phyloP scores from a whole-genome alignment of 2,329 filamentous ascomycete species.

The Xylariaceae sp. region DNA sequence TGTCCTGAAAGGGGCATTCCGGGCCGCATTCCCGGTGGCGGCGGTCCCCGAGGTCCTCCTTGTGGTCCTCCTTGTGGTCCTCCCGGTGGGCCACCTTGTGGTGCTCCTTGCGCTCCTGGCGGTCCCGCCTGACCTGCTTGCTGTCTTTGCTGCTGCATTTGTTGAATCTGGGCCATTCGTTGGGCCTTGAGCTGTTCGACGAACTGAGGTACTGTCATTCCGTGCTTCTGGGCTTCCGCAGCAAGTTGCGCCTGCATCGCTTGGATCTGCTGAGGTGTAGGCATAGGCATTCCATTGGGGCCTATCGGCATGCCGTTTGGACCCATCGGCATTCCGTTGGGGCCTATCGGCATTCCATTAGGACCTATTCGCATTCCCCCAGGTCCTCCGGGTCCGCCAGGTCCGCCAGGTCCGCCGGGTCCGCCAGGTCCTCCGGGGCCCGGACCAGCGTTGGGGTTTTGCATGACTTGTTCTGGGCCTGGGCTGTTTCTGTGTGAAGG shows the following conservation, averaged over 20 bases:
- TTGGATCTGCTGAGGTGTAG: constrained; percentile 78
- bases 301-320: constrained; percentile 4
- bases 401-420: constrained; percentile 21
- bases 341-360: background rate
- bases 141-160: constrained; percentile 43
- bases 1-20: constrained; percentile 38
- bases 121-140: constrained; percentile 36
- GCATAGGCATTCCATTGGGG: constrained; percentile 41
- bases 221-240: constrained; percentile 75
- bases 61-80: constrained; percentile 9
- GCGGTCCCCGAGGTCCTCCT: constrained; percentile 22
- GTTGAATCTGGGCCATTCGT: constrained; percentile 45
- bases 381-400: constrained; percentile 5
- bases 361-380: background rate
- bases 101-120: constrained; percentile 6
- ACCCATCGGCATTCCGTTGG: constrained; percentile 15
- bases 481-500: background rate
- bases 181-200: constrained; percentile 64
- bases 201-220: constrained; percentile 82
- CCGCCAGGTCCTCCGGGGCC: constrained; percentile 9
- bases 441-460: constrained; percentile 26
- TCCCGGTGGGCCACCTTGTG: constrained; percentile 9
- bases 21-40: constrained; percentile 31
- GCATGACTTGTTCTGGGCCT: constrained; percentile 22
- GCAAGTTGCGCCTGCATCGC: constrained; percentile 79